phyloP scores from a whole-genome alignment of 2,329 filamentous ascomycete species.

The Neoascochyta sp. region DNA sequence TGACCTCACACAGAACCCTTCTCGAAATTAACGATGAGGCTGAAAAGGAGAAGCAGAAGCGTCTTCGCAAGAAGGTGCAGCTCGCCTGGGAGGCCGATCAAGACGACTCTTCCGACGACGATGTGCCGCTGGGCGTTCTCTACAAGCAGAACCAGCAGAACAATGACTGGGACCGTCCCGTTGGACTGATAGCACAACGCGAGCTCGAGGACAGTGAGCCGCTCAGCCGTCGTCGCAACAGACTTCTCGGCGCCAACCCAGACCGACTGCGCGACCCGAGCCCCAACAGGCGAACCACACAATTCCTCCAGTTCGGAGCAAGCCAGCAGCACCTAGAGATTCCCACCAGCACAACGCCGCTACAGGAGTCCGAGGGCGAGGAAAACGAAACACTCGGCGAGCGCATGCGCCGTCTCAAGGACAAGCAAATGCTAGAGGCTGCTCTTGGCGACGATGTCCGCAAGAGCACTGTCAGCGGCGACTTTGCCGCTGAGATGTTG shows the following conservation, averaged over 20 bases:
- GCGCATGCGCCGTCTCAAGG: constrained; percentile 62
- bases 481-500: constrained; percentile 68
- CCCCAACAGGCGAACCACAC: constrained; percentile 18
- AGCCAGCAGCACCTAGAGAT: constrained; percentile 26
- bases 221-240: constrained; percentile 69
- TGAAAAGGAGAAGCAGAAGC: constrained; percentile 72
- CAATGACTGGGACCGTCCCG: constrained; percentile 56
- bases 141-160: constrained; percentile 49
- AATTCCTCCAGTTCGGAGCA: constrained; percentile 15
- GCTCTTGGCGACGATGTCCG: constrained; percentile 42
- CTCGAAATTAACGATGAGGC: constrained; percentile 87
- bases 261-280: constrained; percentile 38
- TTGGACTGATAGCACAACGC: constrained; percentile 74
- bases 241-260: constrained; percentile 61
- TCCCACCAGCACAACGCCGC: constrained; percentile 26
- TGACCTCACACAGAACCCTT: constrained; percentile 66
- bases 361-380: constrained; percentile 33
- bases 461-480: constrained; percentile 55
- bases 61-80: constrained; percentile 72
- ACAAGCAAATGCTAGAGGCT: constrained; percentile 49
- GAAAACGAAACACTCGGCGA: constrained; percentile 65
- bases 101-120: constrained; percentile 59
- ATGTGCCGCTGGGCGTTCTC: constrained; percentile 82
- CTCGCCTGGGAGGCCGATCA: constrained; percentile 81
- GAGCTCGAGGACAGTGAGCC: constrained; percentile 92